Evolutionary conservation across 2,329 filamentous ascomycete genomes (phyloP), one percentile per base, ranked within the genome.

Genomic region (Aulographum hederae): DNA sequence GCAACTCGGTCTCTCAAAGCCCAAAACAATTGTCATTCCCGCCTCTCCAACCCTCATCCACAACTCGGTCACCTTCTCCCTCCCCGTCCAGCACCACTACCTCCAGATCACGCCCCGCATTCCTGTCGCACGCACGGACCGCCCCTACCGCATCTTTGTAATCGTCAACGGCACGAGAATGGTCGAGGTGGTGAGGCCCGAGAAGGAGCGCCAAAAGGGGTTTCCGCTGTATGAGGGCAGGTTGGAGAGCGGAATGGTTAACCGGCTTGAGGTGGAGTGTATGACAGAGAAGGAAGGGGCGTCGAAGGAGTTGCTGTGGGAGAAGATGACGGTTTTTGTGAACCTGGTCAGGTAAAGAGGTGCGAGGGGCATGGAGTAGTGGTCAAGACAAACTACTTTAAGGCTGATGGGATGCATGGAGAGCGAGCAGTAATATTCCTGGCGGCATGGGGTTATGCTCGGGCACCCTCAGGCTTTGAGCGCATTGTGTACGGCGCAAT

Each of bases 91-190:
- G 29, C 71, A 84, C 43, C 73, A 69, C 41, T 73, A 75, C 36
- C 57, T 92, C 13, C 76, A 84, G 37, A 64, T 92, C 34, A 61
- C 69, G 15, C 73, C 78, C 3, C 66, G 65, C 8, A 60, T 91
- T 13, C 67, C 73, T 1, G 55, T 71, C 6, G 63, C 64, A 20
- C 54, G 80, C 4, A 67, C 73, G 36, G 64, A 69, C 32, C 73
- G 80, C 19, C 71, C 80, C 31, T 81, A 79, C 54, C 81, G 76
- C 46, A 56, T 89, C 21, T 84, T 81, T 47, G 76, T 84, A 20
- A 64, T 71, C 2, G 63, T 78, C 30, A 79, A 85, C 44, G 69
- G 65, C 26, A 65, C 69, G 25, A 55, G 61, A 31, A 63, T 76
- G 5, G 60, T 77, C n/a, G 65, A 67, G 38, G 60, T 65, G 16